Evolutionary conservation across 164 flowering plant genomes (phyloP), one percentile per base, ranked within the genome.

Genomic region (Platanus orientalis): DNA sequence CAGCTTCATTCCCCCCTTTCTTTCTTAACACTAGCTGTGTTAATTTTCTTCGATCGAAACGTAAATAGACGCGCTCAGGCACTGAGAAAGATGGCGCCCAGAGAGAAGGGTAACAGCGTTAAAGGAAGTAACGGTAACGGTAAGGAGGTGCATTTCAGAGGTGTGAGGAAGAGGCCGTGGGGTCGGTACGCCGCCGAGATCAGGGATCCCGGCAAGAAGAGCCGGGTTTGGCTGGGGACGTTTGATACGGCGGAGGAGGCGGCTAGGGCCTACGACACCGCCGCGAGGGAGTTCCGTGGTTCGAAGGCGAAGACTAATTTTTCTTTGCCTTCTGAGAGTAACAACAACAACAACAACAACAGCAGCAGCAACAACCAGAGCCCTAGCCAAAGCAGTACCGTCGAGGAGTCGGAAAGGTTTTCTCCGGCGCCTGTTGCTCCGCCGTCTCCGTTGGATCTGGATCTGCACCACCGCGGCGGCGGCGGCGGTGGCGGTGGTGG

Each of bases 111-210:
- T 11, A 50, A 32, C 54, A 72, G 29, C 19, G 50, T 6, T 30
- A 45, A 55, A 4, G 40, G 51, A 7, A 17, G 29, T 1, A 49
- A 28, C 17, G 49, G 17, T 17, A 44, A 16, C n/a, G 49, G 40
- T 54, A 77, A 67, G 50, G 93, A 87, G 76, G 76, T 78, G 53
- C 79, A 82, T 5, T 87, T 64, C 69, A 67, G 92, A 44, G 93
- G 93, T 4, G 93, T 87, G 9, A 70, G 93, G 45, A 87, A 83
- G 85, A 67, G 93, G 52, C 93, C 93, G 1, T 87, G 93, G 93
- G 93, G 93, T 0, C 76, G 93, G 0, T 87, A 83, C 74, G 93
- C 93, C 11, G 90, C 93, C 27, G 93, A 87, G 80, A 87, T 87
- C 62, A 73, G 93, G 0, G 90, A 87, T 62, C 93, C 93, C 1